Base-by-base conservation (phyloP, 164 flowering plant species). In the Vitis riparia region DNA sequence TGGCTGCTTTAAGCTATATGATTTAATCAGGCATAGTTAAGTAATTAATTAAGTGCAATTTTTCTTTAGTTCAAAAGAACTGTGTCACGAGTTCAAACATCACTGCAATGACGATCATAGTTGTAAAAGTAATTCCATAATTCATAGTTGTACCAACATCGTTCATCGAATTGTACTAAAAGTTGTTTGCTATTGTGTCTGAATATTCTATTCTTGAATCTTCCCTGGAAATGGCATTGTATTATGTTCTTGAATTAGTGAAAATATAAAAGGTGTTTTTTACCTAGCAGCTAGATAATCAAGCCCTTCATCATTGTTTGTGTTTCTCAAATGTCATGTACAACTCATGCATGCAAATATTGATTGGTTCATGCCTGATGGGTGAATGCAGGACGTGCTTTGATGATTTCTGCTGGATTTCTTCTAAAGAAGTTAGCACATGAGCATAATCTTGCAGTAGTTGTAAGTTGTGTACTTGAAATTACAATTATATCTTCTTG, bases 401-500 rank as follows among this genome's bases (percentile, higher is more conserved):
- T 91, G 77, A 93, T 93, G 97, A 68, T 78, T 71, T 81, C 89
- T 63, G 81, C 76, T 71, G 97, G 97, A 9, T 78, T 64, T 79
- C 74, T 91, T 66, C 75, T 93, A 47, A 93, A 93, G 86, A 88
- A 87, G 73, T 64, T 93, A 55, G 98, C 97, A 6, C 72, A 86
- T 68, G 88, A 88, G 70, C 81, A 88, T 77, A 80, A 84, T 76
- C 48, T 91, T 58, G 77, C 87, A 52, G 86, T 93, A 56, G 66
- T 89, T 82, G 98, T 93, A 77, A 81, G 86, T 76, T 74, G 16
- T 17, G 50, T 5, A 17, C 9, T 44, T 16, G 14, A 30, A 52
- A 23, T 15, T 66, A 11, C 23, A 6, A 37, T 37, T 37, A 37
- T 37, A 37, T 14, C 61, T 19, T 9, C 52, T 19, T 58, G 29